Base-by-base conservation (phyloP, 2,329 filamentous ascomycete species). In the Pseudogymnoascus sp. region DNA sequence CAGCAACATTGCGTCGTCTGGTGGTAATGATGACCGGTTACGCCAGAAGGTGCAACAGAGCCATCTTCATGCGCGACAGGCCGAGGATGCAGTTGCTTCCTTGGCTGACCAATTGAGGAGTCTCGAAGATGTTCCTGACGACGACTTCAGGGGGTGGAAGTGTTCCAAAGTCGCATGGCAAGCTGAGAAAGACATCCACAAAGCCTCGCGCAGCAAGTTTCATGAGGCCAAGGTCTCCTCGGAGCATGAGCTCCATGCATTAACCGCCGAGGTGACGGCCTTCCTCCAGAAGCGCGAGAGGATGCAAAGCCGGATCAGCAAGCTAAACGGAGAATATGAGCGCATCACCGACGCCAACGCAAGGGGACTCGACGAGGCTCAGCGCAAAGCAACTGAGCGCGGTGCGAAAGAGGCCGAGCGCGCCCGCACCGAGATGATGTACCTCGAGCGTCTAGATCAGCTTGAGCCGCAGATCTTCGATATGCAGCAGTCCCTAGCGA, bases 21-120 rank as follows among this genome's bases (percentile, higher is more conserved):
- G 89, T 66, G 87, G 87, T 64, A 87, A 85, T 68, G 90, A 93
- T 74, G 90, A 93, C 71, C 88, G 89, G 72, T 83, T 88, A 69
- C 83, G 85, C 68, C 88, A 91, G 72, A 89, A 91, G 73, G 84
- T 90, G 53, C 83, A 87, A 66, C 90, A 93, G 74, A 87, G 90
- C 72, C 86, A 84, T 63, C 89, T 89, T 63, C 88, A 89, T 72
- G 88, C 89, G 75, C 85, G 85, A 63, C 89, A 84, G 72, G 81
- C 82, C 14, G 81, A 84, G 63, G 81, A 83, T 62, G 86, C 87
- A 33, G 80, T 82, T 31, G 75, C 78, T 46, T 78, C 80, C 56
- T 76, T 89, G 24, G 78, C 79, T 61, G 71, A 75, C 8, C 81
- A 91, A 65, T 82, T 90, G n/a, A 86, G 85, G 69, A 81, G 82